Percentiles rank a stretch among this genome's conserved stretches.
These are phyloP conservation scores for Camellia oleifera DNA, from an alignment of 179 eudicot genomes.

Conservation along the genomic window DNA sequence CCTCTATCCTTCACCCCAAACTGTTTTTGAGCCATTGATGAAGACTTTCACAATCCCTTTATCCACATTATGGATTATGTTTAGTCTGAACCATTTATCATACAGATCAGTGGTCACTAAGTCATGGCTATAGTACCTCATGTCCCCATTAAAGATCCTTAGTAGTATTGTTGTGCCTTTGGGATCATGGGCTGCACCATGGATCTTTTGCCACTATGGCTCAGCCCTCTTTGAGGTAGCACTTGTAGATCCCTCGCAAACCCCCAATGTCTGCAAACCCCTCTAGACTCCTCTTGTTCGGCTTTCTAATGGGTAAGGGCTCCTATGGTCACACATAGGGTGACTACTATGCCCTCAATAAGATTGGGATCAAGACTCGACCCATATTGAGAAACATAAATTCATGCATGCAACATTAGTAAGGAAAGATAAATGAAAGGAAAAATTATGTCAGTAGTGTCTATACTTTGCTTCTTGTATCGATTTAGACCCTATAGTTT, in stretches of 20 bases:
- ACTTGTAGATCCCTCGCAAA: background rate
- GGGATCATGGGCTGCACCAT: background rate
- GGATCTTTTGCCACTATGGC: background rate
- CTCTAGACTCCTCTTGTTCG: too few relatives aligned
- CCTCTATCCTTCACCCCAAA: conserved; percentile 15
- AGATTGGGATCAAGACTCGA: too few relatives aligned
- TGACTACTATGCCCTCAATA: too few relatives aligned
- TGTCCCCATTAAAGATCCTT: background rate
- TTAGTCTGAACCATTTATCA: background rate
- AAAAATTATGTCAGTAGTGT: too few relatives aligned
- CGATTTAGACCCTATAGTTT: too few relatives aligned
- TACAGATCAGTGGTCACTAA: background rate
- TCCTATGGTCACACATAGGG: too few relatives aligned
- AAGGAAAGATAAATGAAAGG: too few relatives aligned
- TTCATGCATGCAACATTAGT: too few relatives aligned
- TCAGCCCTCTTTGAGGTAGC: background rate
- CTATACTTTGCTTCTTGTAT: too few relatives aligned
- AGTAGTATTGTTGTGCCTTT: background rate
- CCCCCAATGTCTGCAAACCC: too few relatives aligned
- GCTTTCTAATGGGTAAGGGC: too few relatives aligned
- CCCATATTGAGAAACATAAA: too few relatives aligned
- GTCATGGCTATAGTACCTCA: background rate
- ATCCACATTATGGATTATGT: background rate
- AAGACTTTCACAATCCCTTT: background rate
- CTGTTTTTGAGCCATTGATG: background rate